Evolutionary conservation across 1,139 yeast genomes (phyloP).

Genomic region (Saccharomyces pastorianus): DNA sequence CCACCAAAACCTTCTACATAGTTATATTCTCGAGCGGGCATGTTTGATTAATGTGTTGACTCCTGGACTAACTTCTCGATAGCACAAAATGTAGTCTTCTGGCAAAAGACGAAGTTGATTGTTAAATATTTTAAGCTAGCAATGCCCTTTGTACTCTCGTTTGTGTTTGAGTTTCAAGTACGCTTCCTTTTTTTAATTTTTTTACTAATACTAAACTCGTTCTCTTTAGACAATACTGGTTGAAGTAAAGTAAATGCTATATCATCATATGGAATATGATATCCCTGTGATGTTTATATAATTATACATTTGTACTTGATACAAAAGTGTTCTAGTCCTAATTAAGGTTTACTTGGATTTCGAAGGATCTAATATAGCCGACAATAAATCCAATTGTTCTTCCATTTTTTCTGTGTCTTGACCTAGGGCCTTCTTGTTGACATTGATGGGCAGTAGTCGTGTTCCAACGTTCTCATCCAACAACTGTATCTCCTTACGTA

Average conservation of each 20-base stretch:
- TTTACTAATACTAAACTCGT: background rate
- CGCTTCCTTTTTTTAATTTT: background rate
- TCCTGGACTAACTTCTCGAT: background rate
- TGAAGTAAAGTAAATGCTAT: background rate
- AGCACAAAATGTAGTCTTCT: background rate
- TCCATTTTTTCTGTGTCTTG: constrained; percentile 29
- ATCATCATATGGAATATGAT: background rate
- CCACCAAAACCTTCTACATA: background rate
- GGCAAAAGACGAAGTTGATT: background rate
- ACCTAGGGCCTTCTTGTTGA: constrained; percentile 28
- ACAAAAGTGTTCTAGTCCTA: background rate
- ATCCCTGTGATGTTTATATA: background rate
- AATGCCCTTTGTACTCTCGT: background rate
- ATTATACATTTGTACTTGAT: background rate
- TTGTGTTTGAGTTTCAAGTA: background rate
- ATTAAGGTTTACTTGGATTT: background rate
- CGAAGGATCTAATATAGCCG: background rate
- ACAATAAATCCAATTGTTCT: constrained; percentile 18
- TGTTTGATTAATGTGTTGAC: background rate
- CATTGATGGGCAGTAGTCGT: constrained; percentile 26
- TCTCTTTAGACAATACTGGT: background rate
- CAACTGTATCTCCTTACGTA: constrained; percentile 24
- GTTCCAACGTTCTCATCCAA: constrained; percentile 29
- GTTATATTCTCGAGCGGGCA: background rate
- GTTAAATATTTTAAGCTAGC: background rate